A percentile compares a stretch with the other conserved stretches of the same genome.
Conservation (phyloP, 1,284 basidiomycete genomes). For the Somion occarium region DNA sequence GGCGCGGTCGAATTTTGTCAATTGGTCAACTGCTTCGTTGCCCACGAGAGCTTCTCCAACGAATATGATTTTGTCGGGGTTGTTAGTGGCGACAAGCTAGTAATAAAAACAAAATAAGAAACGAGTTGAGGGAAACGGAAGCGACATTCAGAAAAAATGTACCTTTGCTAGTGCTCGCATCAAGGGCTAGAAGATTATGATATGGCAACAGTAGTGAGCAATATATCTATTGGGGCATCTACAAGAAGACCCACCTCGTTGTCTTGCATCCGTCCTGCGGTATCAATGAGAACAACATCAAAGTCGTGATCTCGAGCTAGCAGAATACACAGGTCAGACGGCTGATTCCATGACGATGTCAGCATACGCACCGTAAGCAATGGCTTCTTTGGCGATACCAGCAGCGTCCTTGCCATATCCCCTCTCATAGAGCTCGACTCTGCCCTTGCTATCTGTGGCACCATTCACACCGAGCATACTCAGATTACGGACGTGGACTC, state of each 20-base stretch:
- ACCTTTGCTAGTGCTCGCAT: conserved; percentile 99
- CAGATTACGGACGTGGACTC: conserved; percentile 94
- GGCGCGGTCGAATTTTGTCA: conserved; percentile 91
- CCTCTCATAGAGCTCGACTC: conserved; percentile 91
- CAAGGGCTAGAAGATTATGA: conserved; percentile 57
- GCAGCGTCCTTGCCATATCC: conserved; percentile 99
- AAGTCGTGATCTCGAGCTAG: conserved; percentile 82
- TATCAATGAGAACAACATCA: conserved; percentile 94
- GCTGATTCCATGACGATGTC: not conserved
- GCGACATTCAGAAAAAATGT: conserved; percentile 11
- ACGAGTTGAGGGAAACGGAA: conserved; percentile 4
- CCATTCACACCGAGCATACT: conserved; percentile 80
- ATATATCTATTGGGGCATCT: not conserved
- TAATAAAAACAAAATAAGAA: conserved; percentile 7
- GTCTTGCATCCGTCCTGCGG: conserved; percentile 98
- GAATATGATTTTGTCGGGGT: conserved; percentile 93
- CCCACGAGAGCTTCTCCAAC: conserved; percentile 96
- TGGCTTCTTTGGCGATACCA: conserved; percentile 94
- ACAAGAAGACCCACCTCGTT: conserved; percentile 68
- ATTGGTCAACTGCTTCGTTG: conserved; percentile 94
- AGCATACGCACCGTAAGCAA: conserved; percentile 66
- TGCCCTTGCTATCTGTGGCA: conserved; percentile 61
- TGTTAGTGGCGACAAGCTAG: conserved; percentile 86
- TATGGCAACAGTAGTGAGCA: not conserved
- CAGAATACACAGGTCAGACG: conserved; percentile 1